Base-by-base conservation (phyloP, 805 yeast genomes). In the Wickerhamiella cacticola region DNA sequence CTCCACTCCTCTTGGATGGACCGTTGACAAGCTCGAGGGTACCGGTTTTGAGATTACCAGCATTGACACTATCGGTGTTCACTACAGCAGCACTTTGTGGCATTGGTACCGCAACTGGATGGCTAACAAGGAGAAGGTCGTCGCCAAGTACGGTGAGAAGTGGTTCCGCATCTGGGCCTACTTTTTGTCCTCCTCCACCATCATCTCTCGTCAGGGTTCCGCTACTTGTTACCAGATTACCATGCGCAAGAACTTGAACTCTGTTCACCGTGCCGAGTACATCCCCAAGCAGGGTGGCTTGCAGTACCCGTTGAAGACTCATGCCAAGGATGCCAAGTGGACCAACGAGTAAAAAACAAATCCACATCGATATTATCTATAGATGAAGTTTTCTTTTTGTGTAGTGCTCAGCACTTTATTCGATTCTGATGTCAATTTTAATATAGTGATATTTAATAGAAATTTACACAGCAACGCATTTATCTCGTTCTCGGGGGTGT, bases 51-150 rank as follows among this genome's bases (percentile, higher is more conserved):
- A 86, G 70, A 76, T 84, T 56, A 87, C 79, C 46, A 71, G 81
- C 38, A 68, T 83, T 50, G 96, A 86, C 66, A 86, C 82, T 67
- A 82, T 86, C 58, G 96, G 96, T 66, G 94, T 86, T 48, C 88
- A 84, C 63, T 86, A 86, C 71, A 83, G 94, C 46, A 85, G 88
- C 39, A 86, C 96, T 50, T 69, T 86, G 60, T 84, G 88, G 85
- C 78, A 80, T 68, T 86, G 96, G 96, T 87, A 87, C 76, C 71
- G 89, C 66, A 86, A 86, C 77, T 86, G 96, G 96, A 62, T 82
- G 60, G 79, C 80, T 52, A 85, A 86, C 76, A 76, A 75, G 68
- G 88, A 83, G 45, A 71, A 76, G 62, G 85, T 76, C 53, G 70
- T 79, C 52, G 73, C 75, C 70, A 84, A 82, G 70, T 86, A 86